These are phyloP conservation scores for Alnus rubra DNA, from an alignment of 306 rosid genomes.

Conservation along the genomic window DNA sequence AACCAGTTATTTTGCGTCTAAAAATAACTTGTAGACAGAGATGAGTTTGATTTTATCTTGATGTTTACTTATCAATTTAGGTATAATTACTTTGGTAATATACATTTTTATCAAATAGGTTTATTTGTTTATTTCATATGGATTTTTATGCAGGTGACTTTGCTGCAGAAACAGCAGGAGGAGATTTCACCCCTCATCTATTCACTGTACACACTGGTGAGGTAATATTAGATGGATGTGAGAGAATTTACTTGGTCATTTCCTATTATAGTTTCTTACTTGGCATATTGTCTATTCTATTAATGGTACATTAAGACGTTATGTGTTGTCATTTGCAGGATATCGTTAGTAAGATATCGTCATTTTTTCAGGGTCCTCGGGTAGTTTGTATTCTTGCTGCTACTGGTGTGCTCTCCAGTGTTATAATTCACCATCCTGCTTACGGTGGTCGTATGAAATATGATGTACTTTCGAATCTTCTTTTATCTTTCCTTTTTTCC, in stretches of 20 bases:
- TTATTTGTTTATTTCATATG: slow-evolving; percentile 7
- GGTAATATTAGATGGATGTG: slow-evolving; percentile 30
- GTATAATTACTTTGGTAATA: too few relatives aligned
- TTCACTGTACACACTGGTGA: slow-evolving; percentile 43
- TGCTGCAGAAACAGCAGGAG: slow-evolving; percentile 48
- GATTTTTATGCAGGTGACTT: slow-evolving; percentile 39
- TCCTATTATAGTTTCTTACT: neutral
- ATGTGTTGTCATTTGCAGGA: slow-evolving; percentile 40
- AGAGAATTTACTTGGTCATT: neutral
- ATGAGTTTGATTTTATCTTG: too few relatives aligned
- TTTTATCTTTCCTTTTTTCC: neutral
- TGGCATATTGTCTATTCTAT: neutral
- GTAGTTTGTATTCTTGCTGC: slow-evolving; percentile 52
- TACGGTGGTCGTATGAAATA: slow-evolving; percentile 15
- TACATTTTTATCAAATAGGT: neutral
- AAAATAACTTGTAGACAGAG: too few relatives aligned
- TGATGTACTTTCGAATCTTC: slow-evolving; percentile 36
- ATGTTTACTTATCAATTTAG: too few relatives aligned
- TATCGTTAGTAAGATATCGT: slow-evolving; percentile 21
- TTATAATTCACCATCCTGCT: slow-evolving; percentile 24
- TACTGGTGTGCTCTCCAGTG: slow-evolving; percentile 44
- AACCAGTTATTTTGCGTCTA: too few relatives aligned
- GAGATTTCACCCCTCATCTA: slow-evolving; percentile 43
- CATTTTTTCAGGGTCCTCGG: slow-evolving; percentile 17
- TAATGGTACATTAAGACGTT: neutral